phyloP scores from a whole-genome alignment of 768 basidiomycete genomes.

The Imleria badia region DNA sequence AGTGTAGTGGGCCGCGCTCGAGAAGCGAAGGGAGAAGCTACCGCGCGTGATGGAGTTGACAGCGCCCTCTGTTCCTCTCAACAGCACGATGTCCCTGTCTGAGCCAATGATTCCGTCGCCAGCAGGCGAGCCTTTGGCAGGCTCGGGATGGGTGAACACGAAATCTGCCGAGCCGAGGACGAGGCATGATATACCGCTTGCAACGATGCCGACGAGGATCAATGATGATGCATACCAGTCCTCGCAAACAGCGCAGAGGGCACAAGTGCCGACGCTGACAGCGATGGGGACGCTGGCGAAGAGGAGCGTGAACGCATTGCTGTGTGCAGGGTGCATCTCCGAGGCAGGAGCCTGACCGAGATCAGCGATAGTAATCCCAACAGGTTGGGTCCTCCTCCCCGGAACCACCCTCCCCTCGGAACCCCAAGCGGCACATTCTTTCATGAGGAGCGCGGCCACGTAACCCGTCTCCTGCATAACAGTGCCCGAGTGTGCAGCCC shows the following conservation, averaged over 20 bases:
- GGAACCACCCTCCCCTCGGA: slow-evolving; percentile 11
- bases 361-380: slow-evolving; percentile 11
- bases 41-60: slow-evolving; percentile 31
- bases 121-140: slow-evolving; percentile 23
- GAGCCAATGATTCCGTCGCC: slow-evolving; percentile 30
- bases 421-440: slow-evolving; percentile 9
- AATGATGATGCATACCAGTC: slow-evolving; percentile 31
- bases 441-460: slow-evolving; percentile 52
- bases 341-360: slow-evolving; percentile 10
- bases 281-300: slow-evolving; percentile 20
- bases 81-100: slow-evolving; percentile 20
- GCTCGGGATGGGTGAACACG: slow-evolving; percentile 20
- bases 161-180: slow-evolving; percentile 26
- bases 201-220: slow-evolving; percentile 33
- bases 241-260: slow-evolving; percentile 13
- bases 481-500: slow-evolving; percentile 67
- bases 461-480: slow-evolving; percentile 44
- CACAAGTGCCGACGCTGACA: slow-evolving; percentile 22
- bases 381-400: slow-evolving; percentile 9
- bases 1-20: slow-evolving; percentile 7
- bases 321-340: slow-evolving; percentile 4
- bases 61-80: slow-evolving; percentile 28
- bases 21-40: slow-evolving; percentile 17
- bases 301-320: neutral
- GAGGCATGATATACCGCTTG: slow-evolving; percentile 28